Evolutionary conservation across 192 early-diverging fungal species (phyloP).

Genomic region (Coemansia sp.): DNA sequence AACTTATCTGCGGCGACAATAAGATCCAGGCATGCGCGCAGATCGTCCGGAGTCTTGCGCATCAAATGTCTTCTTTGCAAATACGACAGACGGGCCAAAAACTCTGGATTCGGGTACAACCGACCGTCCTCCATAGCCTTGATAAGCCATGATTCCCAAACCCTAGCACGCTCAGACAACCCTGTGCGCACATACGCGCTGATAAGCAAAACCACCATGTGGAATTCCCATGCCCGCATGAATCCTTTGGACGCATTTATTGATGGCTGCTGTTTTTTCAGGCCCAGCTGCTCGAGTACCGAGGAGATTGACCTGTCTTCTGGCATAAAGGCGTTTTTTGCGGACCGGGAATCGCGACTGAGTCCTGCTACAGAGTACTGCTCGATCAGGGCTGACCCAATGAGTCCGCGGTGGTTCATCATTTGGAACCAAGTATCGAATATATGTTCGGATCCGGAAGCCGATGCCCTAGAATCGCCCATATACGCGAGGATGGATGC

Average conservation of each 20-base stretch:
- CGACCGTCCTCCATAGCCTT: slow-evolving; percentile 4
- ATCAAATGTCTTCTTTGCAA: slow-evolving; percentile 20
- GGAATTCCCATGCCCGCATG: slow-evolving; percentile 35
- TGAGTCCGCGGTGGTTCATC: slow-evolving; percentile 12
- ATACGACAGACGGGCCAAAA: slow-evolving; percentile 3
- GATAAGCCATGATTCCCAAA: slow-evolving; percentile 41
- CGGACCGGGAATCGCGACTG: background rate
- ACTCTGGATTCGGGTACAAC: slow-evolving; percentile 18
- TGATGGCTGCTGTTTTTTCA: background rate
- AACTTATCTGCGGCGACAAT: slow-evolving; percentile 21
- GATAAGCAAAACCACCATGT: slow-evolving; percentile 33
- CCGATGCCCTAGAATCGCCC: slow-evolving; percentile 22
- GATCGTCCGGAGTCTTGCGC: slow-evolving; percentile 13
- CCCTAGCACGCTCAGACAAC: background rate
- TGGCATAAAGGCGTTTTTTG: slow-evolving; percentile 19
- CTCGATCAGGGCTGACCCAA: slow-evolving; percentile 13
- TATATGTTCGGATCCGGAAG: slow-evolving; percentile 28
- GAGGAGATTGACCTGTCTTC: background rate
- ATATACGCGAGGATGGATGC: slow-evolving; percentile 21
- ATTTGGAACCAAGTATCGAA: slow-evolving; percentile 42
- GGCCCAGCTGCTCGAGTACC: slow-evolving; percentile 7
- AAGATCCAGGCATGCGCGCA: slow-evolving; percentile 18
- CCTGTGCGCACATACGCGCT: slow-evolving; percentile 24
- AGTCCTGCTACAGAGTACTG: slow-evolving; percentile 11
- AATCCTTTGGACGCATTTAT: slow-evolving; percentile 10